Evolutionary conservation across 2,329 filamentous ascomycete species (phyloP).

Genomic region (Xylariaceae sp.): DNA sequence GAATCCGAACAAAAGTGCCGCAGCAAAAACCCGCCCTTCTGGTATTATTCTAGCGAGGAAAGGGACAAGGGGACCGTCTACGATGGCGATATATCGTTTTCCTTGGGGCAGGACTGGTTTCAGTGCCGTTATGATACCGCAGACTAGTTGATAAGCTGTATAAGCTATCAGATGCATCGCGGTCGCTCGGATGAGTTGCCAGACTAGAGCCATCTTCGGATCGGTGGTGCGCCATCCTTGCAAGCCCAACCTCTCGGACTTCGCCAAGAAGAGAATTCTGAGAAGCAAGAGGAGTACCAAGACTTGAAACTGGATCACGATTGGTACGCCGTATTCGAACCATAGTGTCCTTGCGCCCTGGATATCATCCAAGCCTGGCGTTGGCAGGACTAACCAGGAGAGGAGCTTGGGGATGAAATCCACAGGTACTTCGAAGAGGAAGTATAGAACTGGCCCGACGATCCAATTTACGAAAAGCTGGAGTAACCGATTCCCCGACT

Average conservation of each 20-base stretch:
- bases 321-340: conserved; percentile 20
- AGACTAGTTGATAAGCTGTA: conserved; percentile 26
- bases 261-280: conserved; percentile 21
- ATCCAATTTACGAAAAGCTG: not conserved
- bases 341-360: conserved; percentile 4
- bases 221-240: conserved; percentile 9
- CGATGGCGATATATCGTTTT: not conserved
- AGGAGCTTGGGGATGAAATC: conserved; percentile 8
- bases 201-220: conserved; percentile 12
- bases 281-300: conserved; percentile 21
- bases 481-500: not conserved
- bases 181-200: conserved; percentile 24
- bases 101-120: not conserved
- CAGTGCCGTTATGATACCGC: conserved; percentile 4
- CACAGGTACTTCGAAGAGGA: conserved; percentile 8
- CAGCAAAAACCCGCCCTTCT: conserved; percentile 8
- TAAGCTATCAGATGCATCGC: conserved; percentile 25
- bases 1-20: conserved; percentile 11
- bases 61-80: not conserved
- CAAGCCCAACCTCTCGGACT: conserved; percentile 20
- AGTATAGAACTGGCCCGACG: not conserved
- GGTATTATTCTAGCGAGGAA: conserved; percentile 4
- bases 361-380: conserved; percentile 8
- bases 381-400: conserved; percentile 14
- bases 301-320: conserved; percentile 18